Conservation (phyloP, 2,329 filamentous ascomycete genomes). For the Venturia oleaginea region DNA sequence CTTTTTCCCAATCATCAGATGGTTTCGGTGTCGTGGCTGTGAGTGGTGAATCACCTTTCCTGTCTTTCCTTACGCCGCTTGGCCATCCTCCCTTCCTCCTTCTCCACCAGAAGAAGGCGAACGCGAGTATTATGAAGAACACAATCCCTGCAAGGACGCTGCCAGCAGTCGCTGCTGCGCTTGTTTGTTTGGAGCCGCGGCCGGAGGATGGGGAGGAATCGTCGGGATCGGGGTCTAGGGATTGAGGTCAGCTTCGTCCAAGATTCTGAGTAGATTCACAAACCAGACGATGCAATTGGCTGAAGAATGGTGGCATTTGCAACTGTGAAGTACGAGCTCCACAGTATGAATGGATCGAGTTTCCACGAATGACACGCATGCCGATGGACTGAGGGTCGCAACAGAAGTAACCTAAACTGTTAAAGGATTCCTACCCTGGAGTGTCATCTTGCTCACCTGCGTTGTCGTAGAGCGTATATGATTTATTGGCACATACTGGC, state of each 20-base stretch:
- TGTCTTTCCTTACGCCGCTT: neutral
- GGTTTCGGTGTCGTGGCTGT: neutral
- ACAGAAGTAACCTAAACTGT: neutral
- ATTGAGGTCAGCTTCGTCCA: neutral
- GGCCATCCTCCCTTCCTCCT: neutral
- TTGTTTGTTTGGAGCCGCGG: neutral
- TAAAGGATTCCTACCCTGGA: neutral
- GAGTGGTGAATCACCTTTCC: neutral
- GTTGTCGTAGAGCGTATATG: neutral
- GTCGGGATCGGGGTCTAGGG: neutral
- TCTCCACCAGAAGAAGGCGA: neutral
- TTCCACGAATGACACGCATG: neutral
- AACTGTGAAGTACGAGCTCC: neutral
- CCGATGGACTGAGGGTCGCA: neutral
- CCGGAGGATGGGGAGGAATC: neutral
- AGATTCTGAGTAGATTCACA: neutral
- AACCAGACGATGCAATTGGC: neutral
- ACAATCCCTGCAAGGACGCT: neutral
- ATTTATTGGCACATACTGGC: neutral
- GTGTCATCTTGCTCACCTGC: neutral
- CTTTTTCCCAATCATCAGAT: neutral
- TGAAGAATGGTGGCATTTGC: slow-evolving; percentile 1
- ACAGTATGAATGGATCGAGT: neutral
- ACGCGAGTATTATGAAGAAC: neutral
- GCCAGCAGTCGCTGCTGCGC: neutral